A percentile compares a stretch with the other conserved stretches of the same genome.
Evolutionary conservation across 306 rosid genomes (phyloP).

Genomic region (Vigna mungo): DNA sequence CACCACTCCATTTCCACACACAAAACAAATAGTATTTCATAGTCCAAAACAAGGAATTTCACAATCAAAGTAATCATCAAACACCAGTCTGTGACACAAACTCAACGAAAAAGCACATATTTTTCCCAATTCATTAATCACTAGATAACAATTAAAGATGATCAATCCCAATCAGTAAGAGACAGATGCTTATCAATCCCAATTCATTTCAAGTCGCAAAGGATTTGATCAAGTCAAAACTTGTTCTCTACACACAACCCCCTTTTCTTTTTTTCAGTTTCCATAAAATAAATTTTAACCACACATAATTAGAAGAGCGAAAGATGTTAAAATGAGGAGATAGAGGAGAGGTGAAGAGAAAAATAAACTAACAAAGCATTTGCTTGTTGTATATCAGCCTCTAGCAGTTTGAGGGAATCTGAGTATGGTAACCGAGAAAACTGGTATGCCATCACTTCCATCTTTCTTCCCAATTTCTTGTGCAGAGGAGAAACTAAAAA

Average conservation of each 20-base stretch:
- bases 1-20: not conserved
- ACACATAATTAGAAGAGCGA: not conserved
- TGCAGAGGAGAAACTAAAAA: not conserved
- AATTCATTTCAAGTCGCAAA: constrained; percentile 8
- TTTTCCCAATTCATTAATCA: not conserved
- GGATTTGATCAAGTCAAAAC: constrained; percentile 14
- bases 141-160: constrained; percentile 15
- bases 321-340: constrained; percentile 6
- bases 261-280: not conserved
- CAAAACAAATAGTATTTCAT: not conserved
- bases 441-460: constrained; percentile 74
- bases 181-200: not conserved
- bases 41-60: constrained; percentile 16
- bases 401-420: constrained; percentile 77
- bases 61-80: constrained; percentile 29
- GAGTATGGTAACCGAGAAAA: constrained; percentile 72
- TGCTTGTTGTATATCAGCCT: constrained; percentile 95
- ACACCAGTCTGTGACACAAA: constrained; percentile 15
- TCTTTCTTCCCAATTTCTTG: constrained; percentile 31
- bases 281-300: not conserved
- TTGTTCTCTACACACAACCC: not conserved
- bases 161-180: constrained; percentile 2
- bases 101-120: not conserved
- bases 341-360: not conserved
- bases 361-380: constrained; percentile 77